These are phyloP conservation scores for Pleoardoris graminearum DNA, from an alignment of 2,329 filamentous ascomycete genomes.

Conservation along the genomic window DNA sequence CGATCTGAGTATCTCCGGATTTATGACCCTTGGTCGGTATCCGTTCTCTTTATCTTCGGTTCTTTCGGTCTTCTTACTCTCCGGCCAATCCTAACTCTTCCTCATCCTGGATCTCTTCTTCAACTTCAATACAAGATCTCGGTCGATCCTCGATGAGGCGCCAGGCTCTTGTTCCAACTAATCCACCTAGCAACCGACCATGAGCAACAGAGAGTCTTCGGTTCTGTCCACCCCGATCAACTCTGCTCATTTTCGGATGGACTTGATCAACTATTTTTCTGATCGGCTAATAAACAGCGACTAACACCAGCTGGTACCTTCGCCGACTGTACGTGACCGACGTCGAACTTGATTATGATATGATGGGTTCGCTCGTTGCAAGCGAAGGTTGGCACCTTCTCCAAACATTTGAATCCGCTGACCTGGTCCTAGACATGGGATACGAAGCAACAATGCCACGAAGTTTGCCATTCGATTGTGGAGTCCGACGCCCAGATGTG, in stretches of 20 bases:
- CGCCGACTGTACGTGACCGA: neutral
- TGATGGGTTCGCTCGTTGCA: too few relatives aligned
- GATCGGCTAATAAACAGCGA: neutral
- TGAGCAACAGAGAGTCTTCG: neutral
- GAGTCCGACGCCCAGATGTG: too few relatives aligned
- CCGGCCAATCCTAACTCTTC: neutral
- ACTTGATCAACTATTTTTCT: conserved; percentile 6
- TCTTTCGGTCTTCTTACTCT: neutral
- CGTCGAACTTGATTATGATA: too few relatives aligned
- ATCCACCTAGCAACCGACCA: neutral
- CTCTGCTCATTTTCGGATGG: neutral
- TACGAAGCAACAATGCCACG: neutral
- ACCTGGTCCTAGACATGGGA: neutral
- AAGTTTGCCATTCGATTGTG: too few relatives aligned
- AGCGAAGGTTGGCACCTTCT: neutral
- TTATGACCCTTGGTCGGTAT: neutral
- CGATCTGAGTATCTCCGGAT: neutral
- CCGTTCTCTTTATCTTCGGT: neutral
- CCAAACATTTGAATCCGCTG: neutral
- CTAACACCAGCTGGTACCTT: neutral
- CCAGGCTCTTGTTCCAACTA: conserved; percentile 4
- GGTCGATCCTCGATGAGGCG: conserved; percentile 14
- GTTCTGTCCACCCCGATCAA: neutral
- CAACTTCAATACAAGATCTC: neutral
- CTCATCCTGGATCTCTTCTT: neutral